Conservation (phyloP, 2,329 filamentous ascomycete genomes). For the Penicillium sp. region DNA sequence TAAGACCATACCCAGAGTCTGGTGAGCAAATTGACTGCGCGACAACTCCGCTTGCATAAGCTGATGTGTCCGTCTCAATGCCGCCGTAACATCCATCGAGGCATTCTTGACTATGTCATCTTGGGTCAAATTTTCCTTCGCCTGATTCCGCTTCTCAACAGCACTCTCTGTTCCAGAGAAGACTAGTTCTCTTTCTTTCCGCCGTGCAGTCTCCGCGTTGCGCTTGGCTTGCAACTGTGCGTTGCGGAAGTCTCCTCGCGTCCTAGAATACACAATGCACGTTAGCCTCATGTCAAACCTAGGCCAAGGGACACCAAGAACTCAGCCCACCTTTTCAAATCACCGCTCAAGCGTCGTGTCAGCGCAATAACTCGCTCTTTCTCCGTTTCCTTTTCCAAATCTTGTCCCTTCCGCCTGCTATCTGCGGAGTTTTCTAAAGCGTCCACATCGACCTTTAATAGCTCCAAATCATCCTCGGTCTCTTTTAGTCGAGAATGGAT, state of each 20-base stretch:
- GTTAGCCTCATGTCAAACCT: not conserved
- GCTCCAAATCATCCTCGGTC: slow-evolving; percentile 81
- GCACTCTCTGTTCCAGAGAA: slow-evolving; percentile 59
- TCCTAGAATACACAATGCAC: slow-evolving; percentile 40
- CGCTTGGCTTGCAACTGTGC: slow-evolving; percentile 81
- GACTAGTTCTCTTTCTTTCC: slow-evolving; percentile 76
- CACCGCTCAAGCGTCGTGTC: slow-evolving; percentile 68
- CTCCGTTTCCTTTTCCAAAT: slow-evolving; percentile 64
- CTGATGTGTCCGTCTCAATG: slow-evolving; percentile 82
- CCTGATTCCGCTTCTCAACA: slow-evolving; percentile 33
- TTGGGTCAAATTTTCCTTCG: slow-evolving; percentile 63
- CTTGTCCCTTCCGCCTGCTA: slow-evolving; percentile 37
- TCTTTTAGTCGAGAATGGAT: slow-evolving; percentile 79
- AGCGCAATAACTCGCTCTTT: slow-evolving; percentile 70
- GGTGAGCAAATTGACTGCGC: slow-evolving; percentile 85
- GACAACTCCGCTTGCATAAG: slow-evolving; percentile 84
- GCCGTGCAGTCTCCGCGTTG: slow-evolving; percentile 73
- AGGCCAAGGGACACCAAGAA: not conserved
- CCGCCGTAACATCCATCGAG: slow-evolving; percentile 80
- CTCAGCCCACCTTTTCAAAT: slow-evolving; percentile 67
- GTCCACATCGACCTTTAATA: slow-evolving; percentile 77
- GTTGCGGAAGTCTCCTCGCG: slow-evolving; percentile 73
- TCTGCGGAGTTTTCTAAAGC: slow-evolving; percentile 62
- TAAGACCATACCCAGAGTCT: slow-evolving; percentile 66
- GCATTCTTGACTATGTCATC: slow-evolving; percentile 76